Base-by-base conservation (phyloP, 176 grass and related monocot species). In the Ampelocalamus luodianensis region DNA sequence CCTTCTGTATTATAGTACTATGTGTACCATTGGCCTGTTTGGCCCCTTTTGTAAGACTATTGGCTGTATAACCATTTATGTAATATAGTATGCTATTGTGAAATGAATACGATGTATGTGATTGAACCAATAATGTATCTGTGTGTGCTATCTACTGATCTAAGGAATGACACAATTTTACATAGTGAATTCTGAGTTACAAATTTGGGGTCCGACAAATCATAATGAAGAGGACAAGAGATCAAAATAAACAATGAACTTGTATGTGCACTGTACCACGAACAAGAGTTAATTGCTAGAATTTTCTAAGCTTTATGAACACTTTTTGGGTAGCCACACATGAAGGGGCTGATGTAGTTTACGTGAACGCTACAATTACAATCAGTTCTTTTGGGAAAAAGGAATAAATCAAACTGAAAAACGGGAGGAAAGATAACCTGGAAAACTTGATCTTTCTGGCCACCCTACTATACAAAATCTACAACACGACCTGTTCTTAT, bases 371-470 rank as follows among this genome's bases (percentile, higher is more conserved):
- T 79, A 48, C 18, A 75, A 61, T 36, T 68, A 36, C 48, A 80
- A 20, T 58, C 46, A 26, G 20, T 23, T 80, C 78, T 18, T 45
- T 78, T 63, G 10, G 23, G 42, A 36, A 72, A 50, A 8, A 71
- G 20, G 5, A 71, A 27, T 10, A 24, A 40, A 82, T 54, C 6
- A 40, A 79, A 17, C 77, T n/a, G 20, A 64, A 85, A 36, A 82
- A 60, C 3, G 20, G 42, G 29, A 59, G 51, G 45, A 56, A 82
- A 62, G 72, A 82, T 34, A 78, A 69, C 43, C 65, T 38, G 27
- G 6, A 86, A 90, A 90, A 53, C 4, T 42, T 90, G 49, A 90
- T 90, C 74, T 79, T 75, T 84, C 85, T 69, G 79, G 85, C 80
- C 51, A 70, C 18, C 74, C 51, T 55, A 84, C 68, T 83, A 45